A percentile compares a stretch with the other conserved stretches of the same genome.
These are phyloP conservation scores for Asterochloris erici DNA, from an alignment of 139 green algal genomes.

Conservation along the genomic window DNA sequence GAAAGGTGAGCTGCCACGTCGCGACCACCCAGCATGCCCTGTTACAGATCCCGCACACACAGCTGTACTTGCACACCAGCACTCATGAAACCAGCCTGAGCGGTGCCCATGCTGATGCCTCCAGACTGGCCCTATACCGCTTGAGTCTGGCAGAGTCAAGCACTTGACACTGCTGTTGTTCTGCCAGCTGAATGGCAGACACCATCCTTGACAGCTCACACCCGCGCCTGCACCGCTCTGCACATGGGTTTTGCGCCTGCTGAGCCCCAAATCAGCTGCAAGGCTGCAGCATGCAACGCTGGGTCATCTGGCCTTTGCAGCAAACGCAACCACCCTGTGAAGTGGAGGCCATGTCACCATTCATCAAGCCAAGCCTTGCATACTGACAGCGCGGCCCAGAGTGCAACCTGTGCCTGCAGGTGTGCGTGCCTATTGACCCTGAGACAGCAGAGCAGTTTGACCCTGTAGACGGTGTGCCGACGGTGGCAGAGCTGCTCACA, in stretches of 20 bases:
- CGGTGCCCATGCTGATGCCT: too few species aligned
- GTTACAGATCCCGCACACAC: too few species aligned
- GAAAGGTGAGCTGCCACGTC: conserved; percentile 44
- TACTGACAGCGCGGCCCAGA: neutral
- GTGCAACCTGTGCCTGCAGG: conserved; percentile 18
- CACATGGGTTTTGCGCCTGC: neutral
- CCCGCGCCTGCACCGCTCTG: neutral
- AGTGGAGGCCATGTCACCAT: neutral
- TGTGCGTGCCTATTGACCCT: conserved; percentile 96
- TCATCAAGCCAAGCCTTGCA: neutral
- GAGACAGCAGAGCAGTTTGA: conserved; percentile 74
- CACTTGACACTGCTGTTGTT: too few species aligned
- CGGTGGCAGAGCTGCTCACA: conserved; percentile 61
- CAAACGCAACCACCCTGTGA: too few species aligned
- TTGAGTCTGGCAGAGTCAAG: too few species aligned
- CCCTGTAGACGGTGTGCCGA: conserved; percentile 73
- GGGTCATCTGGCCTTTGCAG: neutral
- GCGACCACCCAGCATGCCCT: neutral
- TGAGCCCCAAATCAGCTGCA: neutral
- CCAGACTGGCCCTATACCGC: too few species aligned
- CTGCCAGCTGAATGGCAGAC: too few species aligned
- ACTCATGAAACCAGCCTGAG: too few species aligned
- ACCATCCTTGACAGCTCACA: neutral
- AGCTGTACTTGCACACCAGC: too few species aligned
- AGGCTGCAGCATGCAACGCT: neutral